phyloP scores from a whole-genome alignment of 805 yeast species.

The Saturnispora ahearnii region DNA sequence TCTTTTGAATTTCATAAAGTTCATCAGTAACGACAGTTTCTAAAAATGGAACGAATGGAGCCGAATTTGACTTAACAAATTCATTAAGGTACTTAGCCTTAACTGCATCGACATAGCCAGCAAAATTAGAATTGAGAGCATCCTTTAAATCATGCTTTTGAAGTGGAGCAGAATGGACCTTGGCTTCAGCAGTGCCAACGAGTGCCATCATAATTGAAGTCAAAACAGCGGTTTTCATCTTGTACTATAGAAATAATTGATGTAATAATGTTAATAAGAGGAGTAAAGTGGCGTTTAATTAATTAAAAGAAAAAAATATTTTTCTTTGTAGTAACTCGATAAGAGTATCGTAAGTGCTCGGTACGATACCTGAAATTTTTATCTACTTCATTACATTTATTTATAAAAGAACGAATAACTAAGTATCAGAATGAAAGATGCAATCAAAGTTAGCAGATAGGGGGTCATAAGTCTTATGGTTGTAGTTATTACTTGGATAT shows the following conservation, averaged over 20 bases:
- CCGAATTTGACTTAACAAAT: conserved; percentile 13
- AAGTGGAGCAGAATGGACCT: conserved; percentile 38
- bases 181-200: conserved; percentile 30
- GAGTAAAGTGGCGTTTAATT: conserved; percentile 1
- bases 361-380: background rate
- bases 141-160: conserved; percentile 40
- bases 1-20: conserved; percentile 25
- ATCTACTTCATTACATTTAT: background rate
- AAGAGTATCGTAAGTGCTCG: background rate
- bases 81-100: conserved; percentile 38
- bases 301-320: background rate
- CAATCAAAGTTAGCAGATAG: background rate
- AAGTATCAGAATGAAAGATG: background rate
- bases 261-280: background rate
- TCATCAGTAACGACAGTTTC: conserved; percentile 11
- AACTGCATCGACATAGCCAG: conserved; percentile 40
- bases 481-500: conserved; percentile 11
- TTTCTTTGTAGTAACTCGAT: background rate
- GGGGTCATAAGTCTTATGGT: background rate
- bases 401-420: background rate
- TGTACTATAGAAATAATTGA: background rate
- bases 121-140: conserved; percentile 36
- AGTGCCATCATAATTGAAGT: conserved; percentile 26
- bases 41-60: conserved; percentile 37
- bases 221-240: conserved; percentile 25